These are phyloP conservation scores for Leersia perrieri DNA, from an alignment of 176 grass and related monocot genomes.

Conservation along the genomic window DNA sequence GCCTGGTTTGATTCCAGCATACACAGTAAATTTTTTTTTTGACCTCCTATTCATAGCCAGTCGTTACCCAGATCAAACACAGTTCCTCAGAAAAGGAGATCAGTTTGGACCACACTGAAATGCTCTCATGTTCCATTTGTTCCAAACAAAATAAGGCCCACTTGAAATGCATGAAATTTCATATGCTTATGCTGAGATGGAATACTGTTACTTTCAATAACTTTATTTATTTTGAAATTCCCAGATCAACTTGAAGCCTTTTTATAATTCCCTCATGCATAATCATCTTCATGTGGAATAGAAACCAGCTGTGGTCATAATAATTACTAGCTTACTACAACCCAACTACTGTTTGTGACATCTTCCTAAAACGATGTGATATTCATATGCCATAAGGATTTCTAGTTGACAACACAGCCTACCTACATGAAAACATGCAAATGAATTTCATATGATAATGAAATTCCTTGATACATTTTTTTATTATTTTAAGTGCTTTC, in stretches of 20 bases:
- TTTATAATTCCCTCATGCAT: background rate
- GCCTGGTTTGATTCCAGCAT: background rate
- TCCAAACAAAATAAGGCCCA: background rate
- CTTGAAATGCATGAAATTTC: background rate
- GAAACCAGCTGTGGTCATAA: background rate
- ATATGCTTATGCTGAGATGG: background rate
- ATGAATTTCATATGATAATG: background rate
- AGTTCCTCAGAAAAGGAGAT: background rate
- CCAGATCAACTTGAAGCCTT: background rate
- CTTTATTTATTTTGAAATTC: background rate
- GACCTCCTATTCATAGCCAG: background rate
- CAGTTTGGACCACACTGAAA: background rate
- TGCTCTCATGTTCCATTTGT: background rate
- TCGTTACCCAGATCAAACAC: background rate
- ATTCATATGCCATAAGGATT: background rate
- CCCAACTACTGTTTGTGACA: background rate
- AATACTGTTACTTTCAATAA: background rate
- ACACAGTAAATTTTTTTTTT: background rate
- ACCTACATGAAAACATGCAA: background rate
- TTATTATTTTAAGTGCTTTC: background rate
- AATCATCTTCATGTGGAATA: background rate
- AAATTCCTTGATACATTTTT: background rate
- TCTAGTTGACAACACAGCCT: background rate
- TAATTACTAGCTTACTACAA: background rate
- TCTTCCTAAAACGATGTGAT: constrained; percentile 2